These are phyloP conservation scores for Hysterangium stoloniferum DNA, from an alignment of 768 basidiomycete genomes.

Conservation along the genomic window DNA sequence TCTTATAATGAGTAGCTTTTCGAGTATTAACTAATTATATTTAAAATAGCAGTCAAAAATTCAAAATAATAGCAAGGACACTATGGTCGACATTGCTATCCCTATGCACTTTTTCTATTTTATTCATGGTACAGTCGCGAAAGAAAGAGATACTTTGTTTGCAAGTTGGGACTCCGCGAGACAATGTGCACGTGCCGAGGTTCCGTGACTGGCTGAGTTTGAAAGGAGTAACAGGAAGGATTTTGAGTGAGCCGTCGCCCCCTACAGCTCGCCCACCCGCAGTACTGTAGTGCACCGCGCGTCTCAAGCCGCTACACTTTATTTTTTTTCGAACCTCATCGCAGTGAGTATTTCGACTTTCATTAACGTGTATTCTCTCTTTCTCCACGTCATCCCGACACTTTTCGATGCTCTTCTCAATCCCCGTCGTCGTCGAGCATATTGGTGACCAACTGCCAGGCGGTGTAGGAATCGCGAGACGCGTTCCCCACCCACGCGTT, in stretches of 20 bases:
- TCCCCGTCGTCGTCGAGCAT: conserved; percentile 5
- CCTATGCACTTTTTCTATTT: too few species aligned
- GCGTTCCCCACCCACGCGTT: conserved; percentile 29
- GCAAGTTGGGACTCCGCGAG: too few species aligned
- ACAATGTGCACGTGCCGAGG: conserved; percentile 2
- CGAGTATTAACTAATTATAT: too few species aligned
- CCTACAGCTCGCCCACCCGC: conserved; percentile 11
- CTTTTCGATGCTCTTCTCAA: not conserved
- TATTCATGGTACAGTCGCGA: too few species aligned
- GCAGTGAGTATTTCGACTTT: conserved; percentile 5
- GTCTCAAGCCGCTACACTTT: not conserved
- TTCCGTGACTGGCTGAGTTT: conserved; percentile 1
- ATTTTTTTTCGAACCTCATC: not conserved
- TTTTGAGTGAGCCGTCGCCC: conserved; percentile 7
- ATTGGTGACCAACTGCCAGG: not conserved
- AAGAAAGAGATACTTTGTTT: too few species aligned
- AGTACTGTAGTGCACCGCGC: conserved; percentile 13
- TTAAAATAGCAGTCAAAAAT: too few species aligned
- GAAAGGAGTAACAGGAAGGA: not conserved
- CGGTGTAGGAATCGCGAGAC: conserved; percentile 17
- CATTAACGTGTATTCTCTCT: conserved; percentile 8
- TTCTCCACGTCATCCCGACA: conserved; percentile 11
- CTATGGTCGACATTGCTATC: too few species aligned
- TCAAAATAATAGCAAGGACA: too few species aligned
- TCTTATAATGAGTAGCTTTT: too few species aligned